A percentile compares a stretch with the other conserved stretches of the same genome.
Evolutionary conservation across 208 protist genomes (phyloP).

Genomic region (Leishmania major): DNA sequence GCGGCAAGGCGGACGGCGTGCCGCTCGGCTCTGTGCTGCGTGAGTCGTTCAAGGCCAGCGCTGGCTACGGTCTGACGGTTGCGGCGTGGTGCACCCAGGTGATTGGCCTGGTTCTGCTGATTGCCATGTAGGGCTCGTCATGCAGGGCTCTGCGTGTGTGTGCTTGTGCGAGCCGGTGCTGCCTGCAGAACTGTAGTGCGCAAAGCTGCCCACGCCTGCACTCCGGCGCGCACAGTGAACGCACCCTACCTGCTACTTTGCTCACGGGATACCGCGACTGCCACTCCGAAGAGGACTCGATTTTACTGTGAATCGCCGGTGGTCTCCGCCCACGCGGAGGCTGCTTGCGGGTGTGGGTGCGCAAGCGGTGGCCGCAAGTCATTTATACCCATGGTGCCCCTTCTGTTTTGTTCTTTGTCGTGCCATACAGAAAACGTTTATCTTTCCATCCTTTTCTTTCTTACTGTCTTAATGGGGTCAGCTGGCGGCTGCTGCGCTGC

Average conservation of each 20-base stretch:
- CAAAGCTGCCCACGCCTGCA: no score
- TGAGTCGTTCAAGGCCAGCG: conserved; percentile 39
- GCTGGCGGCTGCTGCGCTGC: not conserved
- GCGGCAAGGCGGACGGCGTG: conserved; percentile 30
- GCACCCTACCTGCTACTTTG: not conserved
- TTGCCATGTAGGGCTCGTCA: not conserved
- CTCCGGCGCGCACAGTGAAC: no score
- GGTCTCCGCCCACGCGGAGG: not conserved
- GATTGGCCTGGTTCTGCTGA: conserved; percentile 33
- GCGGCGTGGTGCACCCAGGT: conserved; percentile 51
- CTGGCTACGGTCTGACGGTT: conserved; percentile 44
- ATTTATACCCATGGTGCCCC: not conserved
- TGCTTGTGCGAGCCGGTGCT: not conserved
- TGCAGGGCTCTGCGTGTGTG: not conserved
- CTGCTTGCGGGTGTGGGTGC: not conserved
- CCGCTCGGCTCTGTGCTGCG: conserved; percentile 31
- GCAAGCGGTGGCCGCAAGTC: not conserved
- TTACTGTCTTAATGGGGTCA: not conserved
- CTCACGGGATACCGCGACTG: not conserved
- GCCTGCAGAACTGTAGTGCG: no score
- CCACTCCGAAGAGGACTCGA: not conserved
- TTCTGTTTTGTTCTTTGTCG: not conserved
- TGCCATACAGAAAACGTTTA: not conserved
- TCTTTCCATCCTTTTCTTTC: not conserved
- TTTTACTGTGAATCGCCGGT: not conserved